These are phyloP conservation scores for Cladophialophora carrionii DNA, from an alignment of 2,329 filamentous ascomycete species.

Conservation along the genomic window DNA sequence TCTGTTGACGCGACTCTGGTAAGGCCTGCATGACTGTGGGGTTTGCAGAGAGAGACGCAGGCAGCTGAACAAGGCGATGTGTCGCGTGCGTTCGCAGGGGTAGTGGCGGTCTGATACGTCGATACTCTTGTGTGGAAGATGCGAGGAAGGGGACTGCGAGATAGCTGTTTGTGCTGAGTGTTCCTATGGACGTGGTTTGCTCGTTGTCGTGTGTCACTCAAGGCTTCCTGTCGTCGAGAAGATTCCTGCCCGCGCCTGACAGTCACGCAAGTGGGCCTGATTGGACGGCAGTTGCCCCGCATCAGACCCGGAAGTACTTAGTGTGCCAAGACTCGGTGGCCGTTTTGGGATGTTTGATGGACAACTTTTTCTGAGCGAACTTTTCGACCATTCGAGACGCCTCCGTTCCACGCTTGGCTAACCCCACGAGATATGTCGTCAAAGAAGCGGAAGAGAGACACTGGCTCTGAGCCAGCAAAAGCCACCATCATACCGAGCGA, in stretches of 20 bases:
- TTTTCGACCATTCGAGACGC: neutral
- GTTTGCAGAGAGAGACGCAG: slow-evolving; percentile 8
- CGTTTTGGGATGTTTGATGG: neutral
- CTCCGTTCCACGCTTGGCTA: neutral
- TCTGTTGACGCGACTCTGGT: slow-evolving; percentile 78
- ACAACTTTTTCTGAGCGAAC: neutral
- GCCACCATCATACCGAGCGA: neutral
- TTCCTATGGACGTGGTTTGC: neutral
- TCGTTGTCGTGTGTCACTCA: neutral
- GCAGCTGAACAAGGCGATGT: slow-evolving; percentile 15
- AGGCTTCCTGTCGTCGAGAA: neutral
- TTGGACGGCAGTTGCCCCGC: neutral
- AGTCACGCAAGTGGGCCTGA: neutral
- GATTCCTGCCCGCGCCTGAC: slow-evolving; percentile 2
- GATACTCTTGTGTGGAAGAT: neutral
- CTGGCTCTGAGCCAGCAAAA: neutral
- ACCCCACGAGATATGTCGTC: neutral
- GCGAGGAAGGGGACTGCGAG: neutral
- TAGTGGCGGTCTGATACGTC: neutral
- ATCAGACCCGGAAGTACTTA: neutral
- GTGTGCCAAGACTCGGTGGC: neutral
- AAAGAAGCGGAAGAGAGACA: neutral
- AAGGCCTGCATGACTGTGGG: slow-evolving; percentile 66
- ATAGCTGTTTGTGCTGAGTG: neutral
- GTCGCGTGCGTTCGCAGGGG: slow-evolving; percentile 21